A percentile compares a stretch with the other conserved stretches of the same genome.
phyloP scores from a whole-genome alignment of 169 alveolate genomes.

The Plasmodium berghei region DNA sequence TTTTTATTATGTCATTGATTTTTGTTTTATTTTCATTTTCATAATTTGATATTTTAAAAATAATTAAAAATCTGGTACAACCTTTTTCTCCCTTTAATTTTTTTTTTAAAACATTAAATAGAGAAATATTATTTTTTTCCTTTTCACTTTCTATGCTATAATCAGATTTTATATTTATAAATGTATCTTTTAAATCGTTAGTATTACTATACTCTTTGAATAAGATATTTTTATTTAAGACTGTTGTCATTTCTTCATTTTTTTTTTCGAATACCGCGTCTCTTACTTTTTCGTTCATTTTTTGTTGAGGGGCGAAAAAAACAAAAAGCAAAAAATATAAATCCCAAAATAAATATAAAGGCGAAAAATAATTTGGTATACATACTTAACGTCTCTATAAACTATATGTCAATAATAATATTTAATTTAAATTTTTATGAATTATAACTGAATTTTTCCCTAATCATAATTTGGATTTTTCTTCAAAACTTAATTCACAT shows the following conservation, averaged over 20 bases:
- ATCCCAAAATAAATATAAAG: not conserved
- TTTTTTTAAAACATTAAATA: conserved; percentile 47
- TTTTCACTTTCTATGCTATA: conserved; percentile 67
- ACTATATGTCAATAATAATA: too few species aligned
- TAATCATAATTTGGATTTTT: too few species aligned
- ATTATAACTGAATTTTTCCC: too few species aligned
- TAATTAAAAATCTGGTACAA: conserved; percentile 27
- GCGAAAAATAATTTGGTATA: not conserved
- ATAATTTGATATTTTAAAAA: conserved; percentile 38
- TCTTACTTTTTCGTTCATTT: conserved; percentile 32
- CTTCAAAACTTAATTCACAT: too few species aligned
- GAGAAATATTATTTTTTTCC: conserved; percentile 53
- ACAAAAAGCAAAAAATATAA: not conserved
- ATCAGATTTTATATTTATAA: conserved; percentile 39
- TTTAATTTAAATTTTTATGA: too few species aligned
- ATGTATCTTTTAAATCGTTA: conserved; percentile 40
- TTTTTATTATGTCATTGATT: conserved; percentile 4
- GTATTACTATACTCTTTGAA: conserved; percentile 37
- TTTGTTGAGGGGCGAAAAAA: not conserved
- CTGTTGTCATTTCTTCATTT: conserved; percentile 18
- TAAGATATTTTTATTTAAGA: conserved; percentile 34
- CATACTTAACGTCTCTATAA: too few species aligned
- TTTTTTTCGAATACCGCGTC: conserved; percentile 19
- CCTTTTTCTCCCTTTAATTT: conserved; percentile 51
- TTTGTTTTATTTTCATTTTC: conserved; percentile 5